Base-by-base conservation (phyloP, 2,329 filamentous ascomycete genomes). In the Colletotrichum brevisporum region DNA sequence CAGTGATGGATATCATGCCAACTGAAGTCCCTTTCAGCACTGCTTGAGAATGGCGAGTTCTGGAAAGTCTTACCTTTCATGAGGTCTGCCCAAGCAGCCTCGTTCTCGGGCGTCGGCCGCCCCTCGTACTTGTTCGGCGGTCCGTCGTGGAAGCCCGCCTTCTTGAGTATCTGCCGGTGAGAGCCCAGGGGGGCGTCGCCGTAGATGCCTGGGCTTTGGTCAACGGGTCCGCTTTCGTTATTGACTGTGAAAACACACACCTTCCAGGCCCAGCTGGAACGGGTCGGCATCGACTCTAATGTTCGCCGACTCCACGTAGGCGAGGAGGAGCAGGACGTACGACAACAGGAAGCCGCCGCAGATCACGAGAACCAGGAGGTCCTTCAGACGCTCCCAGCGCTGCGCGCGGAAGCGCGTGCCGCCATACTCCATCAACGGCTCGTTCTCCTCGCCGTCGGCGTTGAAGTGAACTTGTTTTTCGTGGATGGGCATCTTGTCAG, bases 171-270 rank as follows among this genome's bases (percentile, higher is more conserved):
- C 50, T 53, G 13, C 13, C 26, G 36, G 13, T 53, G 50, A 10
- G 50, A 27, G 6, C 26, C 50, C 50, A 53, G n/a, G 9, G 50
- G 50, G n/a, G 50, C 50, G 31, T 53, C 50, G 26, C 26, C 50
- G 6, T 53, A 53, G 5, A 53, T 53, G 15, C 21, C 50, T 53
- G 12, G 2, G 31, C n/a, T 18, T 26, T 24, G 1, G 8, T n/a
- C 47, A 12, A 21, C 18, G 1, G 24, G 12, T 12, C 8, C n/a
- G 5, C 26, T 50, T 13, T 31, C 6, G 6, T 10, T 10, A 53
- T 10, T 10, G 8, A 10, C 31, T 10, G 27, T 1, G 31, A 8
- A 6, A 12, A 31, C 2, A 18, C 5, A 31, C 15, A 31, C 24
- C 24, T 27, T 53, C 50, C 13, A 53, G 47, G n/a, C 47, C 47